Evolutionary conservation across 768 basidiomycete genomes (phyloP).

Genomic region (Xerocomellus intermedius): DNA sequence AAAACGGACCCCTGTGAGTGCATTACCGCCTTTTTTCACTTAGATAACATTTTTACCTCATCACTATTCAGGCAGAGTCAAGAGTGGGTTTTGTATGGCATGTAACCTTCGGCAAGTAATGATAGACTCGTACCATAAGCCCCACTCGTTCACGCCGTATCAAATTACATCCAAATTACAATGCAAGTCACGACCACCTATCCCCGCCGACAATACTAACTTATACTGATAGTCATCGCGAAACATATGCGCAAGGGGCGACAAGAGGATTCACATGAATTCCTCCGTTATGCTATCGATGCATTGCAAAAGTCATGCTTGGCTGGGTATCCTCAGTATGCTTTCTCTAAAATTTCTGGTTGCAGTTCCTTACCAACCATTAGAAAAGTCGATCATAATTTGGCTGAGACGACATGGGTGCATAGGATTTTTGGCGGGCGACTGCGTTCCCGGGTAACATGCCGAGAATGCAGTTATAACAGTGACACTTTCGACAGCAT

Average conservation of each 20-base stretch:
- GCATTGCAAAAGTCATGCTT: slow-evolving; percentile 85
- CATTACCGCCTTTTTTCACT: background rate
- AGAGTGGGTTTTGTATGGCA: slow-evolving; percentile 70
- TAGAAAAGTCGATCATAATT: slow-evolving; percentile 67
- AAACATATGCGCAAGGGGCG: slow-evolving; percentile 88
- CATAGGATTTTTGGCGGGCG: slow-evolving; percentile 92
- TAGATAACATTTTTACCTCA: slow-evolving; percentile 6
- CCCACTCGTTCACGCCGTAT: slow-evolving; percentile 58
- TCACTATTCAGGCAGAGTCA: slow-evolving; percentile 38
- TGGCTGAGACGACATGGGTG: slow-evolving; percentile 90
- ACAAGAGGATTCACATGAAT: slow-evolving; percentile 98
- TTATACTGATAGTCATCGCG: slow-evolving; percentile 65
- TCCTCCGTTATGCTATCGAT: slow-evolving; percentile 91
- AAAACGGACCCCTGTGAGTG: slow-evolving; percentile 58
- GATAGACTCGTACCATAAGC: slow-evolving; percentile 47
- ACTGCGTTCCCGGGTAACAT: slow-evolving; percentile 87
- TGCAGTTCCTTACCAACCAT: slow-evolving; percentile 11
- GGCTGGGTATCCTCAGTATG: slow-evolving; percentile 68
- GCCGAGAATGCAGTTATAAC: slow-evolving; percentile 75
- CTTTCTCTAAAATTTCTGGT: slow-evolving; percentile 9
- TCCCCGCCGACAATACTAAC: slow-evolving; percentile 4
- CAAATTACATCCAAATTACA: slow-evolving; percentile 67
- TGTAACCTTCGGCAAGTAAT: slow-evolving; percentile 66
- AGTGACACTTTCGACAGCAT: slow-evolving; percentile 97
- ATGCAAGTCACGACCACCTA: slow-evolving; percentile 43